These are phyloP conservation scores for Xylaria sp. DNA, from an alignment of 2,329 filamentous ascomycete species.

Conservation along the genomic window DNA sequence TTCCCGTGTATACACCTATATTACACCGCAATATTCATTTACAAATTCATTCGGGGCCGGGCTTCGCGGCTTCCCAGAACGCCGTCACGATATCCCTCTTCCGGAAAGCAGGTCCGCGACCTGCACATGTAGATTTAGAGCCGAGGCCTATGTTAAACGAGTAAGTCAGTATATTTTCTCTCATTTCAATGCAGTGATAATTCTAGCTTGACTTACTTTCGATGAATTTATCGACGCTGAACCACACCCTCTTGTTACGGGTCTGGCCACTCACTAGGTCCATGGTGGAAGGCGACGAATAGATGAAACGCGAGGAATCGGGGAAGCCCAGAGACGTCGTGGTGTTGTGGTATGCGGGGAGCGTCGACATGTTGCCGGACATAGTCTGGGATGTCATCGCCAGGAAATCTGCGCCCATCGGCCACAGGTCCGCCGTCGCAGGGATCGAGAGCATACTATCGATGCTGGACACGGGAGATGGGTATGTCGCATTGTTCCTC, in stretches of 20 bases:
- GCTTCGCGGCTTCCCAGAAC: conserved; percentile 46
- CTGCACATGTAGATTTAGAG: conserved; percentile 43
- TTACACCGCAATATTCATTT: neutral
- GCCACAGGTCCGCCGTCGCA: conserved; percentile 21
- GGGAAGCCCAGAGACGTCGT: conserved; percentile 5
- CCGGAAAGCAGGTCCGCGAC: conserved; percentile 46
- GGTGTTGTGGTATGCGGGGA: conserved; percentile 22
- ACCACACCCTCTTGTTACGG: conserved; percentile 34
- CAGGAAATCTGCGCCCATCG: conserved; percentile 21
- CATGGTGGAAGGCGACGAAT: conserved; percentile 13
- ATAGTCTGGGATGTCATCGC: conserved; percentile 15
- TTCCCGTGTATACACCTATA: too few relatives aligned
- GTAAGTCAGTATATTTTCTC: neutral
- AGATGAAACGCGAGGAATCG: conserved; percentile 22
- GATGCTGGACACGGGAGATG: conserved; percentile 30
- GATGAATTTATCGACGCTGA: conserved; percentile 35
- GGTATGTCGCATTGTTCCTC: conserved; percentile 21
- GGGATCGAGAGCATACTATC: conserved; percentile 31
- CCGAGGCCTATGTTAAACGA: conserved; percentile 40
- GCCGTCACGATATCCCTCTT: conserved; percentile 45
- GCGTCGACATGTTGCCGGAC: conserved; percentile 17
- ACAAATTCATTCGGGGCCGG: conserved; percentile 26
- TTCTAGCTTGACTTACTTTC: conserved; percentile 29
- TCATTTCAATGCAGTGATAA: neutral
- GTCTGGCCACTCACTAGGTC: conserved; percentile 14